phyloP scores from a whole-genome alignment of 495 filamentous ascomycete species.

The Hypomontagnella submonticulosa region DNA sequence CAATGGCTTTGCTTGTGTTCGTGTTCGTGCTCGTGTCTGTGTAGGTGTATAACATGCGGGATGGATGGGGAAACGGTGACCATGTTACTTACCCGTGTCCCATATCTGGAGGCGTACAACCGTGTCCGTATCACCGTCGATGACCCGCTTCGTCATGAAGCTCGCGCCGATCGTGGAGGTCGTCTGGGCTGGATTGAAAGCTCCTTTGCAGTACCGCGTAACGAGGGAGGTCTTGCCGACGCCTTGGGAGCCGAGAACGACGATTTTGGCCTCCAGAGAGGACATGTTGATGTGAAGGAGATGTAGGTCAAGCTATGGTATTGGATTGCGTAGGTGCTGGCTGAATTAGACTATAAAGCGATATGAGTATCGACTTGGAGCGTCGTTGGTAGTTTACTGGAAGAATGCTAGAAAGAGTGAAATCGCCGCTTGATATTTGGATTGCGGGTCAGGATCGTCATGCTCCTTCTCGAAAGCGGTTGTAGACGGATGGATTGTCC shows the following conservation, averaged over 20 bases:
- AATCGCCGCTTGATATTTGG: conserved; percentile 28
- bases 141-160: conserved; percentile 91
- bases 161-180: conserved; percentile 90
- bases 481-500: conserved; percentile 11
- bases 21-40: too few relatives aligned
- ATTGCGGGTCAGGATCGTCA: conserved; percentile 41
- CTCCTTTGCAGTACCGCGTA: conserved; percentile 83
- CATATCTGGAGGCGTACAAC: conserved; percentile 88
- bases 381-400: conserved; percentile 10
- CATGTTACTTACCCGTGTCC: conserved; percentile 70
- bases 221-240: conserved; percentile 96
- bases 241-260: conserved; percentile 88
- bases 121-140: conserved; percentile 83
- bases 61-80: background rate
- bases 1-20: too few relatives aligned
- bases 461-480: conserved; percentile 38
- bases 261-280: conserved; percentile 90
- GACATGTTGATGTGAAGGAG: conserved; percentile 50
- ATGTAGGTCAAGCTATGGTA: conserved; percentile 2
- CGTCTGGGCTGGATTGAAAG: conserved; percentile 75
- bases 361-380: conserved; percentile 16
- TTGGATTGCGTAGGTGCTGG: background rate
- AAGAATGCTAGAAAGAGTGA: conserved; percentile 26
- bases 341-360: background rate
- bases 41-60: conserved; percentile 11